phyloP scores from a whole-genome alignment of 495 filamentous ascomycete species.

The Penicillium ucsense region DNA sequence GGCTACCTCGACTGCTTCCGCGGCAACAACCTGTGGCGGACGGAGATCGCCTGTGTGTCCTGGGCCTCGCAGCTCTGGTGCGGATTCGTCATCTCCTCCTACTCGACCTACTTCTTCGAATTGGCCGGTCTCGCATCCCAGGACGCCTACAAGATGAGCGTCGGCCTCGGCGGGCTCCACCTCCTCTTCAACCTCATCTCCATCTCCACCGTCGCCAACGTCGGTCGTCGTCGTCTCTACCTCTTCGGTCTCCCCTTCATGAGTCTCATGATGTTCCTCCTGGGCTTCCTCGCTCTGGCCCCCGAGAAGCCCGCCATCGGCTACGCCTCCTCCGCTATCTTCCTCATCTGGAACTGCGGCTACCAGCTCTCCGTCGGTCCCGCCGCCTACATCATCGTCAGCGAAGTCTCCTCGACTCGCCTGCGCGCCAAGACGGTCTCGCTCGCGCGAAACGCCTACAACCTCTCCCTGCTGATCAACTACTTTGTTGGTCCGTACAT shows the following conservation, averaged over 20 bases:
- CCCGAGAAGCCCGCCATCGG: not conserved
- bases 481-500: not conserved
- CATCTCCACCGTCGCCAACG: not conserved
- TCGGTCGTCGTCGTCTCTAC: not conserved
- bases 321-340: not conserved
- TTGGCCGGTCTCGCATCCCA: conserved; percentile 51
- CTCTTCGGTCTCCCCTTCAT: not conserved
- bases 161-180: not conserved
- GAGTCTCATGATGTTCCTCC: not conserved
- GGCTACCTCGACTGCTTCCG: conserved; percentile 61
- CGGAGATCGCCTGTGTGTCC: conserved; percentile 61
- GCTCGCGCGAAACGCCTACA: conserved; percentile 50
- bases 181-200: not conserved
- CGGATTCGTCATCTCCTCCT: conserved; percentile 65
- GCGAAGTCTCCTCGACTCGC: conserved; percentile 51
- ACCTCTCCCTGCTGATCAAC: conserved; percentile 8
- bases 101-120: conserved; percentile 63
- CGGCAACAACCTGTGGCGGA: conserved; percentile 57
- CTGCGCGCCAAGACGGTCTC: conserved; percentile 56
- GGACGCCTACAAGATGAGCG: conserved; percentile 1
- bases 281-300: conserved; percentile 1
- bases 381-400: conserved; percentile 55
- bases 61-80: conserved; percentile 71
- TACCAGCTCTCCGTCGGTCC: conserved; percentile 59
- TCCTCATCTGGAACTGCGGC: not conserved